Evolutionary conservation across 1,139 yeast genomes (phyloP).

Genomic region (Protomyces inundatus): DNA sequence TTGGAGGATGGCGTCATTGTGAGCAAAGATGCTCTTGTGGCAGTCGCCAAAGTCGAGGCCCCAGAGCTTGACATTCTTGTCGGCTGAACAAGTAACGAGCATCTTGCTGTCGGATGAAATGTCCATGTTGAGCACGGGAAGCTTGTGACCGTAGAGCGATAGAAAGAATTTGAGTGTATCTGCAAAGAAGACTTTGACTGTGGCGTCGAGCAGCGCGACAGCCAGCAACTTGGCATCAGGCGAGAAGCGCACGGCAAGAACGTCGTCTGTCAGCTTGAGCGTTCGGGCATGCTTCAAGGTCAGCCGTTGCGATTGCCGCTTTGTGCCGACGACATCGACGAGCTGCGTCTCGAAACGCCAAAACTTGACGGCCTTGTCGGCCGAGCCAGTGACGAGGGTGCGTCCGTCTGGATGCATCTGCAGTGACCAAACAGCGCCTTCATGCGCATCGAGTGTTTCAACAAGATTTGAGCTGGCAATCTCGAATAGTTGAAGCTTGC

Average conservation of each 20-base stretch:
- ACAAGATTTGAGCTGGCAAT: constrained; percentile 71
- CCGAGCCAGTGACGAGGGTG: constrained; percentile 83
- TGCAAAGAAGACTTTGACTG: constrained; percentile 84
- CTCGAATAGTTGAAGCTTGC: constrained; percentile 78
- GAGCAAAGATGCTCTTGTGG: constrained; percentile 93
- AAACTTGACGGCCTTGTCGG: constrained; percentile 81
- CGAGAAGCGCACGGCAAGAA: constrained; percentile 72
- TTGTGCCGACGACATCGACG: constrained; percentile 66
- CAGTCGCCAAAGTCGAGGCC: constrained; percentile 98
- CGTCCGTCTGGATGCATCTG: constrained; percentile 85
- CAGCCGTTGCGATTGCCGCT: constrained; percentile 49
- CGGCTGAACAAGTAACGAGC: constrained; percentile 89
- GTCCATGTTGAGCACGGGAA: constrained; percentile 82
- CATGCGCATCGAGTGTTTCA: constrained; percentile 74
- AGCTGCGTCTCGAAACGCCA: constrained; percentile 75
- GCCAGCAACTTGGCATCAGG: constrained; percentile 76
- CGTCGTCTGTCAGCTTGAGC: constrained; percentile 78
- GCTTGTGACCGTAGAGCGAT: constrained; percentile 89
- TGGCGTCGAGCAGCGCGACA: constrained; percentile 79
- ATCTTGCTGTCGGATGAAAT: constrained; percentile 82
- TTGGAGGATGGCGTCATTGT: constrained; percentile 88
- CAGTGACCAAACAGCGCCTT: constrained; percentile 84
- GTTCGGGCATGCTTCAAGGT: constrained; percentile 69
- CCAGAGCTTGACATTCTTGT: constrained; percentile 95
- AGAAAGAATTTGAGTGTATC: constrained; percentile 82